A percentile compares a stretch with the other conserved stretches of the same genome.
Conservation (phyloP, 257 asterid genomes). For the Marsdenia floribunda region DNA sequence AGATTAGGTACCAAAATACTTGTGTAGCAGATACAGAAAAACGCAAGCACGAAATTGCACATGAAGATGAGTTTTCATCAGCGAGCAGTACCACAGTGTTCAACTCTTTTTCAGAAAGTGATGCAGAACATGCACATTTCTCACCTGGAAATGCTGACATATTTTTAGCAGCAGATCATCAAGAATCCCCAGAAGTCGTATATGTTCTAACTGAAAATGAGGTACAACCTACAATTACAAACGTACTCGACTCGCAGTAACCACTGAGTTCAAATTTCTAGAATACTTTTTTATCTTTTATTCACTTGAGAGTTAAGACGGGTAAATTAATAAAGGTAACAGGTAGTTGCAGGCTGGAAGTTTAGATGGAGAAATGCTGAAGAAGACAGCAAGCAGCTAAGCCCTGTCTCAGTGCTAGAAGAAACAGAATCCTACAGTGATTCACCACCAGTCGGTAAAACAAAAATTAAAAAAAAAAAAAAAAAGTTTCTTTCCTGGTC, state of each 20-base stretch:
- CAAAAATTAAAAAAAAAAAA: too few relatives aligned
- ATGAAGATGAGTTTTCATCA: conserved; percentile 35
- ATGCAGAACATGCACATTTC: conserved; percentile 23
- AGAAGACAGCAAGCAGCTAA: conserved; percentile 41
- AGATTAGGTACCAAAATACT: conserved; percentile 4
- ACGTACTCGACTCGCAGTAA: not conserved
- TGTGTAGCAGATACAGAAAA: not conserved
- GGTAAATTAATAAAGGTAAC: conserved; percentile 25
- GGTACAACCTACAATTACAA: conserved; percentile 20
- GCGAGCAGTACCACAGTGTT: conserved; percentile 30
- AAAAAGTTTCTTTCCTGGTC: conserved; percentile 21
- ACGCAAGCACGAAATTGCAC: conserved; percentile 17
- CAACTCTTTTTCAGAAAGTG: conserved; percentile 43
- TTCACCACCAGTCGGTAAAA: conserved; percentile 36
- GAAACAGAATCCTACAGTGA: conserved; percentile 41
- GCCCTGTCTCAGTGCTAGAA: conserved; percentile 66
- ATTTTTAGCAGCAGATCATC: conserved; percentile 8
- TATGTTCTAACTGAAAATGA: conserved; percentile 17
- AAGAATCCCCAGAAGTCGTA: conserved; percentile 1
- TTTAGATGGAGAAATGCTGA: conserved; percentile 22
- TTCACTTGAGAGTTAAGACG: not conserved
- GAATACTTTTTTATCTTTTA: not conserved
- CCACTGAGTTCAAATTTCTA: not conserved
- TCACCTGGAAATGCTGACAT: not conserved
- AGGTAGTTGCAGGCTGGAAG: conserved; percentile 37